Conservation (phyloP, 176 grass and related monocot species). For the Raddia guianensis region DNA sequence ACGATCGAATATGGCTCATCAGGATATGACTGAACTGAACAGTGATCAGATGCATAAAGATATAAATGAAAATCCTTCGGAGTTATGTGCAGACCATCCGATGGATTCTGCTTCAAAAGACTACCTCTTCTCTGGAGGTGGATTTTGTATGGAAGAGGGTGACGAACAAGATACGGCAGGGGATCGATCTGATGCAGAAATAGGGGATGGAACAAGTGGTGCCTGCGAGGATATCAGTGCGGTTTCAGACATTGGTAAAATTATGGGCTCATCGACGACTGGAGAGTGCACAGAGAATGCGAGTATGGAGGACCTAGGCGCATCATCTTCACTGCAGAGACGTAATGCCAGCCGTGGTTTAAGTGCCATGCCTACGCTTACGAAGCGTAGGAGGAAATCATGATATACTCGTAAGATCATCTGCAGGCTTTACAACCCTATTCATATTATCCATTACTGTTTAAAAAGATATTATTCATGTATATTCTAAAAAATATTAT, state of each 20-base stretch:
- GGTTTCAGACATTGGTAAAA: constrained; percentile 26
- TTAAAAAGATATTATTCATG: too few relatives aligned
- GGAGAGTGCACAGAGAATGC: constrained; percentile 24
- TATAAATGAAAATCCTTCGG: constrained; percentile 22
- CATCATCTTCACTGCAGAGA: constrained; percentile 13
- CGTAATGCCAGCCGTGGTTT: constrained; percentile 36
- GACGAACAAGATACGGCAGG: constrained; percentile 42
- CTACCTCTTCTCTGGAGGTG: constrained; percentile 68
- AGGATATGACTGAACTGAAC: constrained; percentile 35
- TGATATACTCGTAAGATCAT: neutral
- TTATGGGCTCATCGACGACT: neutral
- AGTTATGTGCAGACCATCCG: constrained; percentile 3
- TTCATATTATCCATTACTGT: too few relatives aligned
- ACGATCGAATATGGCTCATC: constrained; percentile 39
- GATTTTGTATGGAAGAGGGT: constrained; percentile 63
- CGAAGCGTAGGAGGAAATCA: constrained; percentile 55
- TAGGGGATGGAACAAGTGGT: constrained; percentile 26
- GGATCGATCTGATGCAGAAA: constrained; percentile 11
- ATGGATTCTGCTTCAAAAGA: constrained; percentile 37
- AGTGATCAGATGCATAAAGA: constrained; percentile 18
- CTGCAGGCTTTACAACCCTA: too few relatives aligned
- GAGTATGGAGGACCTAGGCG: constrained; percentile 16
- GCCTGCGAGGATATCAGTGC: constrained; percentile 13
- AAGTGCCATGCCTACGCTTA: constrained; percentile 48
- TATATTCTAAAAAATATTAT: too few relatives aligned